phyloP scores from a whole-genome alignment of 1,284 basidiomycete genomes.

The Cystobasidium pallidum region DNA sequence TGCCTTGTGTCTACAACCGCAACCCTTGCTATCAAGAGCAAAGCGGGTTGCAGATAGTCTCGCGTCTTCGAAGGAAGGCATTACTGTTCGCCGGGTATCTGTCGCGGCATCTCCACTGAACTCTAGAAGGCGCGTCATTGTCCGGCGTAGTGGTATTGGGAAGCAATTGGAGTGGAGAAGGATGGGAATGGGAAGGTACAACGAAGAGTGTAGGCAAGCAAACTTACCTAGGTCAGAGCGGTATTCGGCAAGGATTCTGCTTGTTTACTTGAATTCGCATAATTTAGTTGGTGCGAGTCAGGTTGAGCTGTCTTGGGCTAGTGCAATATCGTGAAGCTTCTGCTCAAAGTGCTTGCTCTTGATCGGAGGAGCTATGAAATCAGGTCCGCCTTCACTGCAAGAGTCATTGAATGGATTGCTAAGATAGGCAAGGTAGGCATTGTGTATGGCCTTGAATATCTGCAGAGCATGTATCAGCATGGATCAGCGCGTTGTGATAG shows the following conservation, averaged over 20 bases:
- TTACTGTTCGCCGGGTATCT: slow-evolving; percentile 42
- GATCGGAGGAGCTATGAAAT: slow-evolving; percentile 36
- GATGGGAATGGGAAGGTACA: background rate
- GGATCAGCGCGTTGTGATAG: background rate
- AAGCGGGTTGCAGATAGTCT: slow-evolving; percentile 7
- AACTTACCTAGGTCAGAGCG: no score
- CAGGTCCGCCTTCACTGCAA: slow-evolving; percentile 46
- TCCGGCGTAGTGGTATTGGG: background rate
- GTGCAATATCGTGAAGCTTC: slow-evolving; percentile 49
- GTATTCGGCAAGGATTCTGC: no score
- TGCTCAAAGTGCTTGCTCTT: slow-evolving; percentile 35
- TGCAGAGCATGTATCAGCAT: slow-evolving; percentile 17
- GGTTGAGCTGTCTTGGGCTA: slow-evolving; percentile 30
- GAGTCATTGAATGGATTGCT: slow-evolving; percentile 55
- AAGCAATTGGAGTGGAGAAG: background rate
- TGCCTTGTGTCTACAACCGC: slow-evolving; percentile 1
- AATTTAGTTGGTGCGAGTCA: no score
- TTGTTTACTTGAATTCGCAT: no score
- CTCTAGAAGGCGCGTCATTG: slow-evolving; percentile 43
- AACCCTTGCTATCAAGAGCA: background rate
- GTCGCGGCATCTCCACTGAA: slow-evolving; percentile 38
- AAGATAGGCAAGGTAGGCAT: slow-evolving; percentile 55
- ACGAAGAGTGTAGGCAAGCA: no score
- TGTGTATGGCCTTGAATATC: slow-evolving; percentile 57
- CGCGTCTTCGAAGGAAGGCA: background rate